phyloP scores from a whole-genome alignment of 1,284 basidiomycete species.

The Austroboletus rostrupii region DNA sequence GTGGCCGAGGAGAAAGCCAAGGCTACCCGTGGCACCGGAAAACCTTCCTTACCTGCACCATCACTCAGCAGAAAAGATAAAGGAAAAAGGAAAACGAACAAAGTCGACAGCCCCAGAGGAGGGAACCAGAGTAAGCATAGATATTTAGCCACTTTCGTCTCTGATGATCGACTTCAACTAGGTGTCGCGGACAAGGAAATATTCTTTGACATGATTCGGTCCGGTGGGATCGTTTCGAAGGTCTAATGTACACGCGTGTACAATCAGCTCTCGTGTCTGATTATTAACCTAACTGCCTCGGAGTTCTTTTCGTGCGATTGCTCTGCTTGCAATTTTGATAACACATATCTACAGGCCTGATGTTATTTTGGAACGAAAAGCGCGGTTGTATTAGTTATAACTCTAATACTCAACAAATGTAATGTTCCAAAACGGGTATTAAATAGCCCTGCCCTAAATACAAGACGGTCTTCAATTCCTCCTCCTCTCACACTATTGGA shows the following conservation, averaged over 20 bases:
- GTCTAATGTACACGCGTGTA: conserved; percentile 12
- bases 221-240: conserved; percentile 69
- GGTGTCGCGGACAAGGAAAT: conserved; percentile 60
- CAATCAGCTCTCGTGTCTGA: background rate
- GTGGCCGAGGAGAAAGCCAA: conserved; percentile 55
- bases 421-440: too few relatives aligned
- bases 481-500: conserved; percentile 4
- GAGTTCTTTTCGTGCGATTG: too few relatives aligned
- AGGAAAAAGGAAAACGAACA: conserved; percentile 49
- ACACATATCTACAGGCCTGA: too few relatives aligned
- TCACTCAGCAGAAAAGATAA: conserved; percentile 43
- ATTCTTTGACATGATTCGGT: conserved; percentile 76
- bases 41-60: conserved; percentile 66
- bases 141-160: background rate
- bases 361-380: too few relatives aligned
- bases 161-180: conserved; percentile 23
- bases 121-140: conserved; percentile 51
- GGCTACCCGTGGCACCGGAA: conserved; percentile 62
- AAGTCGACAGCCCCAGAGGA: conserved; percentile 48
- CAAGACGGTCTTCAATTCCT: conserved; percentile 23
- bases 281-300: background rate
- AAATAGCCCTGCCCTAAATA: conserved; percentile 31
- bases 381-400: too few relatives aligned
- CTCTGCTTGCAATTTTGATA: too few relatives aligned
- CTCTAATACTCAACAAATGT: too few relatives aligned